These are phyloP conservation scores for Gynochthodes officinalis DNA, from an alignment of 257 asterid genomes.

Conservation along the genomic window DNA sequence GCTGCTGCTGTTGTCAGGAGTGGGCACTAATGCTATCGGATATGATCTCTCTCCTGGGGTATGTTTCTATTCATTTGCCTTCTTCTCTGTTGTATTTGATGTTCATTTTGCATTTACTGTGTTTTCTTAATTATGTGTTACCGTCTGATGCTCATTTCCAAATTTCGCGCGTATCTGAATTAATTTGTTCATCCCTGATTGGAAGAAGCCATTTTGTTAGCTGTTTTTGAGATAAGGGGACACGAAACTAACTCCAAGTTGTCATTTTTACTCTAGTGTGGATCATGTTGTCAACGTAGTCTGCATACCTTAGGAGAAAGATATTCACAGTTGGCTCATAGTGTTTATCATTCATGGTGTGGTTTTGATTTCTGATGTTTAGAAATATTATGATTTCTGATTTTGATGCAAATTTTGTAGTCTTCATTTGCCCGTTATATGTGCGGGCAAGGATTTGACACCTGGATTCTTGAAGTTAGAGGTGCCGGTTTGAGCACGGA, in stretches of 20 bases:
- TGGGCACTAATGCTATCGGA: conserved; percentile 96
- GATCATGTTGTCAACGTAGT: background rate
- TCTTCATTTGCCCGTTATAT: conserved; percentile 95
- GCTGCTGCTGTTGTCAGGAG: conserved; percentile 84
- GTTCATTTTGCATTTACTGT: background rate
- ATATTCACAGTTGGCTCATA: background rate
- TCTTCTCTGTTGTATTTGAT: background rate
- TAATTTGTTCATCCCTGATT: background rate
- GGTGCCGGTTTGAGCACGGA: conserved; percentile 91
- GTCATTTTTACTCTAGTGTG: background rate
- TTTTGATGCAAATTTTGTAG: conserved; percentile 40
- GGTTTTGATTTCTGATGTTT: background rate
- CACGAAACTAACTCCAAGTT: background rate
- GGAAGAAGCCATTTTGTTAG: background rate
- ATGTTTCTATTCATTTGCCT: conserved; percentile 23
- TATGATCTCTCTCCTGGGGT: conserved; percentile 97
- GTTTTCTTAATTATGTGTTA: background rate
- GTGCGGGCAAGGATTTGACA: conserved; percentile 98
- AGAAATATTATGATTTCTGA: conserved; percentile 7
- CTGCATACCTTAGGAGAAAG: background rate
- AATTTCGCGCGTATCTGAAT: background rate
- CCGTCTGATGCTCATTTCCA: background rate
- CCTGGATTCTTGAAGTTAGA: conserved; percentile 96
- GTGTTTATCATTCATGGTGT: background rate
- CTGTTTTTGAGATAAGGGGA: background rate